Conservation (phyloP, 2,329 filamentous ascomycete species). For the Fusarium foetens region DNA sequence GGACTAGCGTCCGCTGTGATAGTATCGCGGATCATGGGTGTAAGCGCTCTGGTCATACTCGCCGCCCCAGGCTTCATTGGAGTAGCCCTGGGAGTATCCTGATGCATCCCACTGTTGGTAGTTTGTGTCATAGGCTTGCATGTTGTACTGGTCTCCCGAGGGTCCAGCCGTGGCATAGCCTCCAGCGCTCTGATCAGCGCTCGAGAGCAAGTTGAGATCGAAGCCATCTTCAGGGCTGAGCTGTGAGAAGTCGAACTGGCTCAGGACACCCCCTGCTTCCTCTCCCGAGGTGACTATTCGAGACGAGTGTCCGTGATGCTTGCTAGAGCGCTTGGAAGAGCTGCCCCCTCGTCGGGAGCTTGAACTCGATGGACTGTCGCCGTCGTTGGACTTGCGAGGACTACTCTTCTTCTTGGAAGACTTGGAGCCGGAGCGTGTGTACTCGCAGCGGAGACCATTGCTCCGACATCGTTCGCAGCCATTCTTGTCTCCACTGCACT, state of each 20-base stretch:
- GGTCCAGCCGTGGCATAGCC: conserved; percentile 40
- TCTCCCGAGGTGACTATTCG: conserved; percentile 28
- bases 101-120: conserved; percentile 34
- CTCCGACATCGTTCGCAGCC: conserved; percentile 51
- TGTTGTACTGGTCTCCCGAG: conserved; percentile 32
- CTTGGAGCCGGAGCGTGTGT: conserved; percentile 49
- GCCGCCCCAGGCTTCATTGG: conserved; percentile 24
- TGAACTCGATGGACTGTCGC: conserved; percentile 33
- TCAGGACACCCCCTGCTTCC: conserved; percentile 40
- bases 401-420: conserved; percentile 45
- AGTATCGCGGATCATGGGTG: conserved; percentile 37
- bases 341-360: conserved; percentile 31
- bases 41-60: conserved; percentile 40
- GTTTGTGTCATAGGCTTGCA: conserved; percentile 20
- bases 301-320: conserved; percentile 35
- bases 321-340: conserved; percentile 39
- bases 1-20: conserved; percentile 18
- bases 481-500: conserved; percentile 52
- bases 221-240: conserved; percentile 48
- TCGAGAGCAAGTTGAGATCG: conserved; percentile 41
- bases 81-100: conserved; percentile 36
- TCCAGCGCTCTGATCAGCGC: conserved; percentile 33
- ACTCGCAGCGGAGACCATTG: conserved; percentile 48
- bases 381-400: conserved; percentile 38
- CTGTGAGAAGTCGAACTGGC: conserved; percentile 44